Conservation (phyloP, 768 basidiomycete species). For the Psilocybe azurescens region DNA sequence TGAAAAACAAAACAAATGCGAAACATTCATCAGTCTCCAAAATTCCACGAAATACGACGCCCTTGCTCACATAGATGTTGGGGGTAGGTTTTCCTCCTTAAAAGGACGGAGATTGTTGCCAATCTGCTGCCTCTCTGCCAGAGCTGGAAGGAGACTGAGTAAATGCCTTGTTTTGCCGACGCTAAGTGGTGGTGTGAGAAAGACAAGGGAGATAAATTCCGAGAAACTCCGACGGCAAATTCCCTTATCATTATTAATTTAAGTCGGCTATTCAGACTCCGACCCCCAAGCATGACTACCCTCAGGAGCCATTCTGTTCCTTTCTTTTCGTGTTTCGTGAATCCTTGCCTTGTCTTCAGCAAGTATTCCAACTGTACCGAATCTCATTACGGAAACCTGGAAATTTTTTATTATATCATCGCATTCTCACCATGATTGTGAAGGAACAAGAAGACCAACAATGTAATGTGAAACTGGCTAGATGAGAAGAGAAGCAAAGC, state of each 20-base stretch:
- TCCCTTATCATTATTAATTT: slow-evolving; percentile 5
- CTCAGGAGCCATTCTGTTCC: too few species aligned
- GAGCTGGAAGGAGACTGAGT: background rate
- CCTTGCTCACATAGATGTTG: slow-evolving; percentile 8
- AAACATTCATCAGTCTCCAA: slow-evolving; percentile 14
- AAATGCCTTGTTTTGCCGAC: slow-evolving; percentile 5
- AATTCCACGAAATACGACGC: background rate
- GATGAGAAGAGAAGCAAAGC: background rate
- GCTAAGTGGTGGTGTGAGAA: slow-evolving; percentile 19
- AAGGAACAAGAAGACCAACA: too few species aligned
- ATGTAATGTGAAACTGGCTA: background rate
- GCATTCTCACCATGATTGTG: too few species aligned
- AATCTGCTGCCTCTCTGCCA: background rate
- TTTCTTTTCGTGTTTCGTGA: too few species aligned
- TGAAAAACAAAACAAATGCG: slow-evolving; percentile 12
- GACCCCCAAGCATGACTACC: background rate
- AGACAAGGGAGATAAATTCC: slow-evolving; percentile 9
- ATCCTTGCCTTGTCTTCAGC: too few species aligned
- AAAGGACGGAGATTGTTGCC: background rate
- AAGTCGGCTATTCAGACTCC: background rate
- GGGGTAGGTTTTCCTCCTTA: background rate
- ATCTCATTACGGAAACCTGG: too few species aligned
- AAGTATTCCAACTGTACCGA: too few species aligned
- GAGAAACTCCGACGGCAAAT: slow-evolving; percentile 17
- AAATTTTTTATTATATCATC: too few species aligned